Evolutionary conservation across 106 monocot species (phyloP).

Genomic region (Dioscorea zingiberensis): DNA sequence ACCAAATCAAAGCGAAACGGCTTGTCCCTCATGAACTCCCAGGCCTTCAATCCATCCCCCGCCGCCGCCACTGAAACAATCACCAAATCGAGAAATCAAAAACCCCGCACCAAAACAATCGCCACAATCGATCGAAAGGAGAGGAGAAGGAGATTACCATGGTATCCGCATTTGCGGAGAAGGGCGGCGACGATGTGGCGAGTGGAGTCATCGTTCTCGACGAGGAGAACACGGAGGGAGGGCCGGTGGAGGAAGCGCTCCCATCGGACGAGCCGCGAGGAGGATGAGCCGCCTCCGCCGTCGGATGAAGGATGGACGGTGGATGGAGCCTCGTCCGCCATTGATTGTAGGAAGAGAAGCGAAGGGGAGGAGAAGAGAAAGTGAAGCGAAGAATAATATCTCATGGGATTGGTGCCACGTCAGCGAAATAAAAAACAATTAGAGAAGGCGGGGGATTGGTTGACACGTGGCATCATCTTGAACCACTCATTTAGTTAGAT

Average conservation of each 20-base stretch:
- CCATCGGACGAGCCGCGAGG: not conserved
- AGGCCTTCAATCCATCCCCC: slow-evolving; percentile 6
- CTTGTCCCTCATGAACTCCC: slow-evolving; percentile 6
- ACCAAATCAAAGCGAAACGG: slow-evolving; percentile 2
- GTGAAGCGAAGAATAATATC: not conserved
- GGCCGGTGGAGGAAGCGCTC: slow-evolving; percentile 1
- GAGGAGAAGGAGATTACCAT: not conserved
- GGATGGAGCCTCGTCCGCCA: not conserved
- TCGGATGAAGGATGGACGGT: not conserved
- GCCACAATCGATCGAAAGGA: not conserved
- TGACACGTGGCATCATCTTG: not conserved
- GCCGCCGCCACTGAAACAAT: slow-evolving; percentile 5
- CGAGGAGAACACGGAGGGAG: slow-evolving; percentile 1
- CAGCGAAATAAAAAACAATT: not conserved
- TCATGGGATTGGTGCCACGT: not conserved
- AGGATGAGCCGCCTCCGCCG: not conserved
- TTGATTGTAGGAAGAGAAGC: not conserved
- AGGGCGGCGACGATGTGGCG: slow-evolving; percentile 4
- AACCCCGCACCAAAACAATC: not conserved
- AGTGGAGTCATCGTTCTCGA: slow-evolving; percentile 6
- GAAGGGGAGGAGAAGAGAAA: not conserved
- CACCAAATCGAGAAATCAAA: not conserved
- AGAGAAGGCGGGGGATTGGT: not conserved
- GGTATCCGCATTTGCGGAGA: slow-evolving; percentile 5
- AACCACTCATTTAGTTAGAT: not conserved